Evolutionary conservation across 768 basidiomycete species (phyloP).

Genomic region (Terana coerulea): DNA sequence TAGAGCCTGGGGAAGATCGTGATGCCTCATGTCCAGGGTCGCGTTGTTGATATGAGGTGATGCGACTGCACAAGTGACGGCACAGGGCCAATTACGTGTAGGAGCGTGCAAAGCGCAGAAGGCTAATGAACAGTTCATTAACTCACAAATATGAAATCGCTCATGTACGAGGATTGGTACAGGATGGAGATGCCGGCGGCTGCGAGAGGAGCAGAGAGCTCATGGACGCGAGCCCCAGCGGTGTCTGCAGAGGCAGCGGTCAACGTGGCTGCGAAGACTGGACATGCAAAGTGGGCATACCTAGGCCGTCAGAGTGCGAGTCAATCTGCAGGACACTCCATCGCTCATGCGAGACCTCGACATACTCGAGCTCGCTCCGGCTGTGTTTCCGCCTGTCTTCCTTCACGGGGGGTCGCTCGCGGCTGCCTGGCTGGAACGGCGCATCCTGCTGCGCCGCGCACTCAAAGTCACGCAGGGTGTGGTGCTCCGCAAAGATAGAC

Average conservation of each 20-base stretch:
- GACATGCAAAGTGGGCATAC: slow-evolving; percentile 30
- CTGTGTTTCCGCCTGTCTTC: slow-evolving; percentile 16
- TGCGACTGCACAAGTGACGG: slow-evolving; percentile 1
- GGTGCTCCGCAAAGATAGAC: slow-evolving; percentile 64
- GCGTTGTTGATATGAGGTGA: background rate
- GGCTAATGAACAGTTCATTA: too few relatives aligned
- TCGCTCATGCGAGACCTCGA: slow-evolving; percentile 68
- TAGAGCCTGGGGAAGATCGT: background rate
- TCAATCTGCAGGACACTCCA: slow-evolving; percentile 84
- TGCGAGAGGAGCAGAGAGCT: slow-evolving; percentile 72
- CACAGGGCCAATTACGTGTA: slow-evolving; percentile 7
- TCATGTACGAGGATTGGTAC: slow-evolving; percentile 80
- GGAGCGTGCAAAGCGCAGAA: slow-evolving; percentile 1
- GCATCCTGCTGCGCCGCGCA: slow-evolving; percentile 56
- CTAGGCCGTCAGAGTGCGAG: slow-evolving; percentile 68
- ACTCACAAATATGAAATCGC: slow-evolving; percentile 78
- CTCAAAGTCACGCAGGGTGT: slow-evolving; percentile 55
- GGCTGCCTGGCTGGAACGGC: slow-evolving; percentile 38
- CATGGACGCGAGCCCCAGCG: slow-evolving; percentile 69
- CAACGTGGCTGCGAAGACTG: background rate
- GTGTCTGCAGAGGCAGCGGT: slow-evolving; percentile 40
- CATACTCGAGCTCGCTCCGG: slow-evolving; percentile 36
- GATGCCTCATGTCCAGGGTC: background rate
- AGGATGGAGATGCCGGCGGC: slow-evolving; percentile 77
- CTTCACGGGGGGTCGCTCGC: slow-evolving; percentile 30